Conservation (phyloP, 352 stramenopile species). For the Globisporangium perplexum region DNA sequence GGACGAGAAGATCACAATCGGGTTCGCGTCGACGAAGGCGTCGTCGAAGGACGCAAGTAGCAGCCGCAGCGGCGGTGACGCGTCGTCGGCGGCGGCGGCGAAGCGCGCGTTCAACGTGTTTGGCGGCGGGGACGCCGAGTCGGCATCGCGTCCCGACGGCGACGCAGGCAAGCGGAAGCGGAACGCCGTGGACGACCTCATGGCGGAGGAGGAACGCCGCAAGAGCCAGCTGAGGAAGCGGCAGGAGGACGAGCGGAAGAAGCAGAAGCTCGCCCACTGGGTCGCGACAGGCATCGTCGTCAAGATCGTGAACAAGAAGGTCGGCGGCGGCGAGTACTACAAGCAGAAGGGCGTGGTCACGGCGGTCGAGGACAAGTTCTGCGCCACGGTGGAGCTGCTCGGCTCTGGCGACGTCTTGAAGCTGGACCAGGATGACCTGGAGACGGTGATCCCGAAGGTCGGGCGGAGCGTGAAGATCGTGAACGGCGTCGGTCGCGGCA, state of each 20-base stretch:
- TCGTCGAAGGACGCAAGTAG: constrained; percentile 18
- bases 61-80: neutral
- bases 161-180: constrained; percentile 21
- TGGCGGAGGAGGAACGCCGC: constrained; percentile 49
- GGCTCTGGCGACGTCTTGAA: constrained; percentile 78
- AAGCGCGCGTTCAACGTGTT: constrained; percentile 15
- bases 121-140: constrained; percentile 1
- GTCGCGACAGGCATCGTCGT: constrained; percentile 89
- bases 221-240: constrained; percentile 31
- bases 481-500: constrained; percentile 56
- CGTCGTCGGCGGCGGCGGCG: neutral
- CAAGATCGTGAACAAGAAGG: constrained; percentile 92
- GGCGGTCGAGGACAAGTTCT: constrained; percentile 76
- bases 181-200: constrained; percentile 40
- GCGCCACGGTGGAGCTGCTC: constrained; percentile 73
- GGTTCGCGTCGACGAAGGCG: constrained; percentile 16
- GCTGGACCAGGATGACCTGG: constrained; percentile 86
- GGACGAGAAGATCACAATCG: constrained; percentile 39
- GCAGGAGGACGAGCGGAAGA: constrained; percentile 28
- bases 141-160: neutral
- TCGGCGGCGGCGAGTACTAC: constrained; percentile 86
- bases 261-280: constrained; percentile 87
- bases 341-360: constrained; percentile 84
- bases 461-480: constrained; percentile 71
- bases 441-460: constrained; percentile 84